Conservation (phyloP, 257 asterid species). For the Nemophila menziesii region DNA sequence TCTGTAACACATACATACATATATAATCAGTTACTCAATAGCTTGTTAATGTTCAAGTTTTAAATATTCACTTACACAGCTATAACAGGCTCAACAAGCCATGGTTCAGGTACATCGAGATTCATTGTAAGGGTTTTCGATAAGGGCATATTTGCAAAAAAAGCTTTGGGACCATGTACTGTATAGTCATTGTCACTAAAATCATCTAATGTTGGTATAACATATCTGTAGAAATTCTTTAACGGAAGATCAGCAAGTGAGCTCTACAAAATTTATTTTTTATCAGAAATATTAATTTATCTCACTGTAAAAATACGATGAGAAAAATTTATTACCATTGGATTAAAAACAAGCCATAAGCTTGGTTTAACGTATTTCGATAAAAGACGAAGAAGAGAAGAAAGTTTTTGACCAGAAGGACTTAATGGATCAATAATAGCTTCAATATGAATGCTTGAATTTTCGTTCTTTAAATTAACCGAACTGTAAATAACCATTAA, state of each 20-base stretch:
- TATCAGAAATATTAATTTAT: conserved; percentile 2
- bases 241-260: conserved; percentile 94
- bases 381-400: conserved; percentile 78
- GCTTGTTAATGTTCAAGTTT: not conserved
- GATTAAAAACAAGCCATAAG: conserved; percentile 92
- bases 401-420: conserved; percentile 86
- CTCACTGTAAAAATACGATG: not conserved
- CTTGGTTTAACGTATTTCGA: conserved; percentile 78
- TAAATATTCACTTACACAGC: conserved; percentile 53
- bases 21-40: not conserved
- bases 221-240: conserved; percentile 98
- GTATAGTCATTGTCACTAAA: conserved; percentile 64
- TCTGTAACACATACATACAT: conserved; percentile 29
- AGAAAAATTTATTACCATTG: conserved; percentile 49
- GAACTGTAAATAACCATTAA: conserved; percentile 51
- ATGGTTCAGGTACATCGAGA: conserved; percentile 98
- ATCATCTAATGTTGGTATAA: conserved; percentile 92
- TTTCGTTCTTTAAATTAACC: conserved; percentile 59
- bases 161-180: conserved; percentile 83
- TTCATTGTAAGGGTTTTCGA: conserved; percentile 98
- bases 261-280: conserved; percentile 42
- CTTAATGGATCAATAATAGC: conserved; percentile 97
- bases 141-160: conserved; percentile 91
- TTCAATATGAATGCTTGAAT: conserved; percentile 86
- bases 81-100: conserved; percentile 92